phyloP scores from a whole-genome alignment of 257 asterid genomes.

The Rubia yunnanensis region DNA sequence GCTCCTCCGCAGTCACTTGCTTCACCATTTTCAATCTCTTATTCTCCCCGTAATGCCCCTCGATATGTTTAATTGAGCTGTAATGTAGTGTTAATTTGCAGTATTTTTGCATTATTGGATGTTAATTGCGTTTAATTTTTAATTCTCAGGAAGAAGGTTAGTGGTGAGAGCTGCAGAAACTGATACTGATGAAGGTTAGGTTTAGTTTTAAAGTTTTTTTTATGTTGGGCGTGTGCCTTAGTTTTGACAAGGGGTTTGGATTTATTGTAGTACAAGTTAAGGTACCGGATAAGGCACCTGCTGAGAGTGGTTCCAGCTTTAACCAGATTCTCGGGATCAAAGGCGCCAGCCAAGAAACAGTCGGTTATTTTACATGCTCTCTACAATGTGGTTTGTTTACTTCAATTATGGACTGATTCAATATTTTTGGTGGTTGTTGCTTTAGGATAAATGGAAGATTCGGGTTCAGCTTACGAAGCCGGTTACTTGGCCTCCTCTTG shows the following conservation, averaged over 20 bases:
- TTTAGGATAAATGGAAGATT: constrained; percentile 83
- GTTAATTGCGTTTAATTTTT: neutral
- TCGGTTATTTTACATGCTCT: constrained; percentile 10
- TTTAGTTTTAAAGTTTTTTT: neutral
- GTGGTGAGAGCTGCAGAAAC: constrained; percentile 79
- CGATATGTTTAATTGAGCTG: neutral
- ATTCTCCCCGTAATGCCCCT: constrained; percentile 27
- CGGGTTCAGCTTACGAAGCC: constrained; percentile 92
- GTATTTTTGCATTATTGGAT: neutral
- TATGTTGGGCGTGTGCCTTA: neutral
- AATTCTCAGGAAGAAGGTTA: constrained; percentile 41
- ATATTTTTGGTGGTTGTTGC: neutral
- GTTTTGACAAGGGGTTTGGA: constrained; percentile 1
- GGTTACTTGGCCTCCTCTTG: constrained; percentile 96
- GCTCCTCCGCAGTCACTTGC: constrained; percentile 28
- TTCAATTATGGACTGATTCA: neutral
- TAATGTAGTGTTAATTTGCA: neutral
- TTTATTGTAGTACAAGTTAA: constrained; percentile 18
- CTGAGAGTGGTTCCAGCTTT: constrained; percentile 31
- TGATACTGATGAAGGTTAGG: constrained; percentile 62
- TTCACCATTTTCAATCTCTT: constrained; percentile 31
- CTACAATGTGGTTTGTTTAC: neutral
- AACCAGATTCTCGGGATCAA: constrained; percentile 50
- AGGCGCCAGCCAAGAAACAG: constrained; percentile 50
- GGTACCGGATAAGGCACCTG: constrained; percentile 39